Conservation (phyloP, 129 eudicot species). For the Arctium lappa region DNA sequence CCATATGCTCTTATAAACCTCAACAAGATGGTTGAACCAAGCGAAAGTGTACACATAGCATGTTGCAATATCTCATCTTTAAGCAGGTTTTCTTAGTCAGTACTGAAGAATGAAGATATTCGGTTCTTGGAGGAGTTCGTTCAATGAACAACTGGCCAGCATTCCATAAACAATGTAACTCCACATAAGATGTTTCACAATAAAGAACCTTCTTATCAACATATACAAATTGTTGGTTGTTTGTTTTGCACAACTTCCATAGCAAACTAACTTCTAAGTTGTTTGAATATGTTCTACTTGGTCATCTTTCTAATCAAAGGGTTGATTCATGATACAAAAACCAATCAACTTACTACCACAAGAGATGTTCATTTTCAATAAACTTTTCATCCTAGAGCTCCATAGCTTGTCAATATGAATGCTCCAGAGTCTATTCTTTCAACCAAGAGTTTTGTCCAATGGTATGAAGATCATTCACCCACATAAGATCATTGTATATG, state of each 20-base stretch:
- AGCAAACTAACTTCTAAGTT: background rate
- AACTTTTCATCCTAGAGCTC: background rate
- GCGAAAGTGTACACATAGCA: background rate
- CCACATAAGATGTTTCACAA: background rate
- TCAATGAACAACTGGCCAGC: background rate
- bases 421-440: background rate
- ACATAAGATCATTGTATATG: background rate
- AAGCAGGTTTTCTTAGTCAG: background rate
- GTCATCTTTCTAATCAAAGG: background rate
- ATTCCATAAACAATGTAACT: background rate
- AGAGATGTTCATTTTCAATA: background rate
- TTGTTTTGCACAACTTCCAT: background rate
- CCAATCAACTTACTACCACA: background rate
- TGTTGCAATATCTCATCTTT: background rate
- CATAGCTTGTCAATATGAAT: background rate
- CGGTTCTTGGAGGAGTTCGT: background rate
- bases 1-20: background rate
- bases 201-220: background rate
- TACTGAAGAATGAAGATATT: background rate
- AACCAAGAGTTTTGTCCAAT: background rate
- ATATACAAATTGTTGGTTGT: background rate
- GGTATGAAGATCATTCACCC: background rate
- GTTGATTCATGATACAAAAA: background rate
- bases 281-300: background rate
- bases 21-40: background rate